Evolutionary conservation across 805 yeast species (phyloP).

Genomic region (Tanozyma kutaoensis): DNA sequence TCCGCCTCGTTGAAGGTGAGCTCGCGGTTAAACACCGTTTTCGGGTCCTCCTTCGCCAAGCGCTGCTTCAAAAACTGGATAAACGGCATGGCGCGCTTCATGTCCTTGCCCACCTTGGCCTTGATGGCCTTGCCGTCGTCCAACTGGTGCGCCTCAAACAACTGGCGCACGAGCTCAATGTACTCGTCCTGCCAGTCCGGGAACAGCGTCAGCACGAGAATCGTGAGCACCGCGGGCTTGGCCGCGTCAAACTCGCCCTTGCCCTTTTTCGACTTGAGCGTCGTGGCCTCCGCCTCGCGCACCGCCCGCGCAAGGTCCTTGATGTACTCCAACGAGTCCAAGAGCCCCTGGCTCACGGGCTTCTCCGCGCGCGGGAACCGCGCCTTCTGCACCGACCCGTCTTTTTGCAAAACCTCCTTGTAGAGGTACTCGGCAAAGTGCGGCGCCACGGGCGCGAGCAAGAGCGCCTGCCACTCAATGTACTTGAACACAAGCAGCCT

Average conservation of each 20-base stretch:
- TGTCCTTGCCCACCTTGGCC: conserved; percentile 67
- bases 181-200: conserved; percentile 56
- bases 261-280: conserved; percentile 73
- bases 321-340: conserved; percentile 67
- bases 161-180: conserved; percentile 58
- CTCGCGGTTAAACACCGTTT: conserved; percentile 79
- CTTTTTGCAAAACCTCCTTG: conserved; percentile 64
- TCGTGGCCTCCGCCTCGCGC: conserved; percentile 86
- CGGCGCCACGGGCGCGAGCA: conserved; percentile 89
- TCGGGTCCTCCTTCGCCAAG: conserved; percentile 55
- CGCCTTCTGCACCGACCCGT: conserved; percentile 58
- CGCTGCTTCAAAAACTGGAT: conserved; percentile 77
- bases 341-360: conserved; percentile 46
- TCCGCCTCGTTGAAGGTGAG: conserved; percentile 70
- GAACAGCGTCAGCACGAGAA: conserved; percentile 69
- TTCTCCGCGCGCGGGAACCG: conserved; percentile 66
- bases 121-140: conserved; percentile 53
- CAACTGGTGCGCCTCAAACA: conserved; percentile 51
- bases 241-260: conserved; percentile 63
- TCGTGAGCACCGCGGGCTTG: conserved; percentile 59
- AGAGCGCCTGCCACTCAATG: conserved; percentile 74
- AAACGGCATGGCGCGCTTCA: conserved; percentile 98
- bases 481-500: conserved; percentile 67
- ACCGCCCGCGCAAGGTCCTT: conserved; percentile 68
- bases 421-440: conserved; percentile 88